A percentile compares a stretch with the other conserved stretches of the same genome.
phyloP scores from a whole-genome alignment of 768 basidiomycete species.

The Lentinula sp. region DNA sequence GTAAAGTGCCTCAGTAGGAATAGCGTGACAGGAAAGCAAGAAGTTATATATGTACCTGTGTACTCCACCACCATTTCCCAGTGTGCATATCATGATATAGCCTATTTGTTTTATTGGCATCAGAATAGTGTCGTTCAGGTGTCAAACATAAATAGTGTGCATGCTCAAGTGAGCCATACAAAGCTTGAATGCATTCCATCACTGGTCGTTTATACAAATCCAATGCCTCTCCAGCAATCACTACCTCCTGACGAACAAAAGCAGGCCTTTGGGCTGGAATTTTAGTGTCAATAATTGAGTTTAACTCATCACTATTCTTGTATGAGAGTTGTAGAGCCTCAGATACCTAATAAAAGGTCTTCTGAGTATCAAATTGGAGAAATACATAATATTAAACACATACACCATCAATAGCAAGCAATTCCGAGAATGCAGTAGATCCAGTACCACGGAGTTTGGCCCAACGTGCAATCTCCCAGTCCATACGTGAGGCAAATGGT shows the following conservation, averaged over 20 bases:
- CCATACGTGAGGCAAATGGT: conserved; percentile 15
- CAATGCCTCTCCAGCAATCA: conserved; percentile 21
- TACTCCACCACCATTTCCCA: conserved; percentile 25
- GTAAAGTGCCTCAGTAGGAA: not conserved
- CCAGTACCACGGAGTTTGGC: conserved; percentile 20
- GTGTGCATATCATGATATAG: not conserved
- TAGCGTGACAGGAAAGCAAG: not conserved
- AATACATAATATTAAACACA: conserved; percentile 1
- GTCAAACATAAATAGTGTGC: too few relatives aligned
- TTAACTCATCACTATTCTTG: conserved; percentile 22
- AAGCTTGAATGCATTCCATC: too few relatives aligned
- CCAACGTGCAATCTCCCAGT: conserved; percentile 17
- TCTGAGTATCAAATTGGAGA: not conserved
- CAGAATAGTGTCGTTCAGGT: too few relatives aligned
- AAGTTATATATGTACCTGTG: not conserved
- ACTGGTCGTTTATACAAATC: too few relatives aligned
- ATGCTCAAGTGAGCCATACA: too few relatives aligned
- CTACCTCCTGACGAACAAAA: not conserved
- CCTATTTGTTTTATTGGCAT: too few relatives aligned
- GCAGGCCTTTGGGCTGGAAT: too few relatives aligned
- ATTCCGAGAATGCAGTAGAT: conserved; percentile 9
- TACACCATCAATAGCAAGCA: conserved; percentile 23
- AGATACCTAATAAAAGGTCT: conserved; percentile 9
- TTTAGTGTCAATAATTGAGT: conserved; percentile 5
- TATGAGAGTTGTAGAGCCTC: conserved; percentile 25